Percentiles rank a stretch among this genome's conserved stretches.
Evolutionary conservation across 768 basidiomycete genomes (phyloP).

Genomic region (Termitomyces sp.): DNA sequence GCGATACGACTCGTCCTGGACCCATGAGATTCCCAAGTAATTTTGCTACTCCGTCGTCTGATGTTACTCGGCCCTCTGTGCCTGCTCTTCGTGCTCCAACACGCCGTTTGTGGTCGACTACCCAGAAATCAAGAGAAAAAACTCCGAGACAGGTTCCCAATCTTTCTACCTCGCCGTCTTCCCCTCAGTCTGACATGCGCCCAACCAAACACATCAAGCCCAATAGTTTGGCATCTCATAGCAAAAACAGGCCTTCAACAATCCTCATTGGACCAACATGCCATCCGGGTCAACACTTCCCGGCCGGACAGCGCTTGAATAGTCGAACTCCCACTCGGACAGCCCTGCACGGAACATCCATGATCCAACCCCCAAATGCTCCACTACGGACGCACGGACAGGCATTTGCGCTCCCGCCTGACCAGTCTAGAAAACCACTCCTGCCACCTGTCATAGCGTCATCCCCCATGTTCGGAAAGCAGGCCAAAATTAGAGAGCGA

Average conservation of each 20-base stretch:
- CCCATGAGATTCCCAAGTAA: neutral
- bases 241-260: neutral
- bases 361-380: neutral
- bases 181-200: neutral
- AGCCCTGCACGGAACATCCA: neutral
- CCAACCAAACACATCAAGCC: neutral
- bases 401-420: neutral
- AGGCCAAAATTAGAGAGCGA: conserved; percentile 17
- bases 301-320: neutral
- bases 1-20: neutral
- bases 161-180: neutral
- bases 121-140: neutral
- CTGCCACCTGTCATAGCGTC: neutral
- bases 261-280: neutral
- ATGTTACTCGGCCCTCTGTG: neutral
- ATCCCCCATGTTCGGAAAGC: neutral
- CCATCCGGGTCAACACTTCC: neutral
- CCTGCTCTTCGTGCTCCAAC: neutral
- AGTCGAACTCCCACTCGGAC: neutral
- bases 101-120: neutral
- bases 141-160: neutral
- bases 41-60: neutral
- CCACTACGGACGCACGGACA: neutral
- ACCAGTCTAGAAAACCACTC: neutral
- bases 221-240: neutral